Conservation (phyloP, 768 basidiomycete species). For the Pleurotus djamor region DNA sequence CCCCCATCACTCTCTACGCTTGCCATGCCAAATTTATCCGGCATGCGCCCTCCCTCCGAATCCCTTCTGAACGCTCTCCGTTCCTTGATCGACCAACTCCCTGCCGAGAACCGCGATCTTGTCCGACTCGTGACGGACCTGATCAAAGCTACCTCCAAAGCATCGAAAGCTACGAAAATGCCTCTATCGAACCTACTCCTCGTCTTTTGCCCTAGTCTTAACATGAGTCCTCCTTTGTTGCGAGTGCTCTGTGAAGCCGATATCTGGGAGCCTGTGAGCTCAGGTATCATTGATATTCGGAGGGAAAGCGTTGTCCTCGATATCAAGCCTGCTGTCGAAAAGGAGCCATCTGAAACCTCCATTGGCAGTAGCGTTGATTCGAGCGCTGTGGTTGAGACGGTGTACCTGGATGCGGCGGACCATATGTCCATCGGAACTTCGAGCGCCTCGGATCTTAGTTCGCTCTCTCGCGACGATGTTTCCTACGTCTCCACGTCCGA, state of each 20-base stretch:
- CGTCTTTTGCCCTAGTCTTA: constrained; percentile 85
- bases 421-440: constrained; percentile 3
- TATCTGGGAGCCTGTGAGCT: constrained; percentile 52
- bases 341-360: background rate
- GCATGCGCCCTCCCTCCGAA: constrained; percentile 60
- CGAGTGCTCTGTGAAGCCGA: constrained; percentile 72
- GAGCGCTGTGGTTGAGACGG: constrained; percentile 19
- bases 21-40: constrained; percentile 65
- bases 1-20: constrained; percentile 80
- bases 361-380: background rate
- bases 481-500: constrained; percentile 26
- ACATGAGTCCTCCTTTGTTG: constrained; percentile 73
- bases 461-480: constrained; percentile 4
- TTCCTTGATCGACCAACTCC: constrained; percentile 65
- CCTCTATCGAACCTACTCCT: constrained; percentile 85
- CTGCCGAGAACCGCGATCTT: constrained; percentile 82
- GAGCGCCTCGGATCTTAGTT: constrained; percentile 4
- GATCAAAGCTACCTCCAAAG: constrained; percentile 70
- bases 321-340: constrained; percentile 20
- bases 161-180: constrained; percentile 83
- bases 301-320: constrained; percentile 21
- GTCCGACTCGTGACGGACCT: constrained; percentile 79
- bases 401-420: constrained; percentile 28
- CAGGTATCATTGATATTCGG: constrained; percentile 28
- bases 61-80: constrained; percentile 56